These are phyloP conservation scores for Periconia digitata DNA, from an alignment of 2,329 filamentous ascomycete species.

Conservation along the genomic window DNA sequence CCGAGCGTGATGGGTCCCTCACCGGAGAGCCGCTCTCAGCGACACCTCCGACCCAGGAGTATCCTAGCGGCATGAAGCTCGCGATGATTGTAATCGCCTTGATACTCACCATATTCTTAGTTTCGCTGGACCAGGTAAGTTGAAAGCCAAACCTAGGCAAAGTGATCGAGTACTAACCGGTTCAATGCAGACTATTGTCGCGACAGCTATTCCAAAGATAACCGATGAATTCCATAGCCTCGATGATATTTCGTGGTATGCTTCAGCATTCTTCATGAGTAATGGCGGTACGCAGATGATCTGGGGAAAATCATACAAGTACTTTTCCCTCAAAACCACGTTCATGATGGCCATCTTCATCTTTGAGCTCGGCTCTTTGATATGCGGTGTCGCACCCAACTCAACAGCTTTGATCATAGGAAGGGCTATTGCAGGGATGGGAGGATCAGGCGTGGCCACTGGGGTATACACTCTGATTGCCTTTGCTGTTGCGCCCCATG, in stretches of 20 bases:
- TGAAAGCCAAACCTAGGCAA: too few species aligned
- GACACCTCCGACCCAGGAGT: too few species aligned
- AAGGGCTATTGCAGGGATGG: background rate
- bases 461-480: background rate
- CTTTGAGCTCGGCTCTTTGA: background rate
- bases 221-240: conserved; percentile 15
- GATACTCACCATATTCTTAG: background rate
- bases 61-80: too few species aligned
- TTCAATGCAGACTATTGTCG: conserved; percentile 5
- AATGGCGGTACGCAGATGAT: background rate
- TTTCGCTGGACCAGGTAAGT: background rate
- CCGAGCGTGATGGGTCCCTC: too few species aligned
- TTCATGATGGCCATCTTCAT: background rate
- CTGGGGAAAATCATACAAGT: background rate
- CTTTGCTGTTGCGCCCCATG: background rate
- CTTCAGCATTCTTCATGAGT: conserved; percentile 10
- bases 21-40: too few species aligned
- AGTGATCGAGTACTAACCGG: too few species aligned
- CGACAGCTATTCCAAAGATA: conserved; percentile 15
- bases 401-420: background rate
- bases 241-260: conserved; percentile 16
- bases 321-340: background rate
- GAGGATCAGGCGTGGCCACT: background rate
- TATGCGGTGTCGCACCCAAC: background rate
- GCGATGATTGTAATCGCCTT: too few species aligned